Evolutionary conservation across 108 stramenopile genomes (phyloP).

Genomic region (Nitzschia inconspicua): DNA sequence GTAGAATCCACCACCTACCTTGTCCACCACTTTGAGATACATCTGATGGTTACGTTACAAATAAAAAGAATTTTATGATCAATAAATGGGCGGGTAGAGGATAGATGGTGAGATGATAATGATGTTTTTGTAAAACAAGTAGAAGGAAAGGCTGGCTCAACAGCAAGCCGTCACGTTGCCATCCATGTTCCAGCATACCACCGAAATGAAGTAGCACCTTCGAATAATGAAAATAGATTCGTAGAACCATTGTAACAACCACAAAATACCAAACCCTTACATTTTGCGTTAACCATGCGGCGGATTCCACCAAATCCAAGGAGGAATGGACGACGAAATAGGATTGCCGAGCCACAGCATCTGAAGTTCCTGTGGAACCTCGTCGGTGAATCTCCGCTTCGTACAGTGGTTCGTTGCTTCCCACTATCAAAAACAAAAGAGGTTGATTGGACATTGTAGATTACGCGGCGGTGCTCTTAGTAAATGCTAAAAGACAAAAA

Average conservation of each 20-base stretch:
- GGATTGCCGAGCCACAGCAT: constrained; percentile 85
- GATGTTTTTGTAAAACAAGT: constrained; percentile 1
- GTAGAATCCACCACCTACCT: too few species aligned
- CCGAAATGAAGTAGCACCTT: too few species aligned
- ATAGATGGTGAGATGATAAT: too few species aligned
- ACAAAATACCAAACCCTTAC: constrained; percentile 14
- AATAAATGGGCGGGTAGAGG: too few species aligned
- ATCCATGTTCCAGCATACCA: too few species aligned
- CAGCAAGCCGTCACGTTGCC: too few species aligned
- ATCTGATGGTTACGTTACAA: constrained; percentile 26
- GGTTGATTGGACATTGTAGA: constrained; percentile 33
- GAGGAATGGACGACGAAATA: constrained; percentile 93
- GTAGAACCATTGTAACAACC: too few species aligned
- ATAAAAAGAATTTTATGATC: too few species aligned
- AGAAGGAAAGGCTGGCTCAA: background rate
- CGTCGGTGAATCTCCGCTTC: constrained; percentile 79
- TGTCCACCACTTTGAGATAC: constrained; percentile 90
- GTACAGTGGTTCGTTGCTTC: constrained; percentile 83
- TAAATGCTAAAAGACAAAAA: too few species aligned
- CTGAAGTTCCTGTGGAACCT: constrained; percentile 31
- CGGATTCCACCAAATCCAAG: constrained; percentile 90
- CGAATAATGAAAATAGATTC: too few species aligned
- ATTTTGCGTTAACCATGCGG: constrained; percentile 76
- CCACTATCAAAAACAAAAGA: constrained; percentile 77
- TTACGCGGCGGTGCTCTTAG: too few species aligned